Base-by-base conservation (phyloP, 2,329 filamentous ascomycete genomes). In the Tolypocladium inflatum region DNA sequence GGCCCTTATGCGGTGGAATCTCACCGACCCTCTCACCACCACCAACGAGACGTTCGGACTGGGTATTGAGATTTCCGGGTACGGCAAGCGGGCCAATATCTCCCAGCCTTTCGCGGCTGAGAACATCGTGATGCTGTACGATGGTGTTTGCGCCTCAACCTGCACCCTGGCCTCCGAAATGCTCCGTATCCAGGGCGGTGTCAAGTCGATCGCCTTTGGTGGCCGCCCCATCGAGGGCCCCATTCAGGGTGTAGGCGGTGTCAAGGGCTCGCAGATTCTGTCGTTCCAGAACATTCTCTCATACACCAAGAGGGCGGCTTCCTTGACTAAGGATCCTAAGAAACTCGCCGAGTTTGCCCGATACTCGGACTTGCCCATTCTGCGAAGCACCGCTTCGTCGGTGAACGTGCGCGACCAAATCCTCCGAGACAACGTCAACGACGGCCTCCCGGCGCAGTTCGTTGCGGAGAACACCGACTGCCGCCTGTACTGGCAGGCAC, bases 71-170 rank as follows among this genome's bases (percentile, higher is more conserved):
- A 74, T 83, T 55, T 77, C 75, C 3, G 80, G 80, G 54, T 82
- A 81, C 64, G 70, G 76, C 54, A 57, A 30, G 13, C 60, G 57
- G 50, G 17, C 56, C 13, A 61, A 64, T 63, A 73, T 78, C 50
- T 73, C 76, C 0, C 72, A 77, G 61, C 82, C 81, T 2, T 86
- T 86, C 66, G 74, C 72, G 1, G 72, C 81, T 2, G 79, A 85
- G 58, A 78, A 86, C 65, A 78, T 86, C 51, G 73, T 85, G 45
- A 69, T 86, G 21, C 73, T 85, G n/a, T 78, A 80, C 55, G 83
- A 85, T 63, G 82, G 82, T 39, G 76, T 79, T 63, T 86, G 83
- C 66, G 78, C 78, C 26, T 84, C 80, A 1, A 81, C 81, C 3
- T 86, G 83, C 69, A 78, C 80, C 4, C 71, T 83, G 4, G 82